Base-by-base conservation (phyloP, 768 basidiomycete species). In the Mycena kentingensis region DNA sequence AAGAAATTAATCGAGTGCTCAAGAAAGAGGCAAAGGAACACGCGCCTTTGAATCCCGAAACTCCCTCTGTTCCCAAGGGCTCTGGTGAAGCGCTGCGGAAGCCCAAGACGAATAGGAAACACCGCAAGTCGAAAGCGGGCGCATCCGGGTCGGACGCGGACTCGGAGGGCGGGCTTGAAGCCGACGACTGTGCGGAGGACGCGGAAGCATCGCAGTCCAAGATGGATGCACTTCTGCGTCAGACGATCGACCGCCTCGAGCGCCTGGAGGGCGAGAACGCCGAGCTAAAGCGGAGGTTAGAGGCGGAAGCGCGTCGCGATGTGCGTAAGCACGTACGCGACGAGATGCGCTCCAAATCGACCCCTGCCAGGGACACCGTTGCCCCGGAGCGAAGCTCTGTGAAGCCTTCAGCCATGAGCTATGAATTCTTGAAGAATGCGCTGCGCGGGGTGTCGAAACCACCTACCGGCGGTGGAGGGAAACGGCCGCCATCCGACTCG, bases 1-100 rank as follows among this genome's bases (percentile, higher is more conserved):
- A 25, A 8, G 44, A 46, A 27, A 39, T 53, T 24, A 37, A 47
- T 27, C 52, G 52, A n/a, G n/a, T 25, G n/a, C 37, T 39, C n/a
- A 47, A 54, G 21, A 11, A 42, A 26, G 52, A 48, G 31, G 11
- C 8, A 39, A n/a, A 44, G 12, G 8, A 13, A 25, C 37, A 7
- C 8, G 37, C 15, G 19, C 6, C 26, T 7, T 44, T 19, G 13
- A 28, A 7, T 44, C 22, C 7, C 26, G 42, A 19, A 28, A 13
- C 42, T 8, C 26, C 8, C 15, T 10, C 42, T 6, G 7, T 12
- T 28, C 13, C 42, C 42, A 44, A 16, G 26, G 13, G 19, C 42
- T 6, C 42, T 12, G 12, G 19, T 19, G 19, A 24, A 12, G 18
- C 8, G 16, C 31, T 16, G 31, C 10, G 31, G 10, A 32, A 32